Percentiles rank a stretch among this genome's conserved stretches.
Evolutionary conservation across 2,329 filamentous ascomycete species (phyloP).

Genomic region (Claviceps sorghi): DNA sequence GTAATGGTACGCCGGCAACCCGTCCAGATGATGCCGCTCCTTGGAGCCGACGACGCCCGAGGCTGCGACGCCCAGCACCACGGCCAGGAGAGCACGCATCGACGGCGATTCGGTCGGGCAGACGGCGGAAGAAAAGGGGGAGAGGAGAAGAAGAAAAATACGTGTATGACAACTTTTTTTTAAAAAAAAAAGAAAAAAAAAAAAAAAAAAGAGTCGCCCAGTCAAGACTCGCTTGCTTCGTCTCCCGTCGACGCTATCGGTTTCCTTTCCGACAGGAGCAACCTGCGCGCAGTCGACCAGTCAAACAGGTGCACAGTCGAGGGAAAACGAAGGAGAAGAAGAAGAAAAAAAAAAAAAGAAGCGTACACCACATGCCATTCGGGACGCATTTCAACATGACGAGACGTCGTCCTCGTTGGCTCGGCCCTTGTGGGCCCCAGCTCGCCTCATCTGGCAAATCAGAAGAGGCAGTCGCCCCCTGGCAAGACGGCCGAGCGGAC

Average conservation of each 20-base stretch:
- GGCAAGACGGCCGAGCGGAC: too few species aligned
- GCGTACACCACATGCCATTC: neutral
- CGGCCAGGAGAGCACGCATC: slow-evolving; percentile 2
- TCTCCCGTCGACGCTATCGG: too few species aligned
- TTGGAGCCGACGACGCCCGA: slow-evolving; percentile 18
- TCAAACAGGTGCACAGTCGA: too few species aligned
- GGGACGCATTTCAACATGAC: neutral
- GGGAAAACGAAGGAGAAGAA: neutral
- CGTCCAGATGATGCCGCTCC: slow-evolving; percentile 13
- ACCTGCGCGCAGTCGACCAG: too few species aligned
- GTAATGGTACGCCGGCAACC: slow-evolving; percentile 48
- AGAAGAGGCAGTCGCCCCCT: too few species aligned
- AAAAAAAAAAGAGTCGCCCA: neutral
- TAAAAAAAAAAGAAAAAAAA: too few species aligned
- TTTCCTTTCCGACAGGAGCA: too few species aligned
- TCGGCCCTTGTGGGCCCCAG: neutral
- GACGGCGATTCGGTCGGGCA: neutral
- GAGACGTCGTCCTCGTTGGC: neutral
- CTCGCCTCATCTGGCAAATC: neutral
- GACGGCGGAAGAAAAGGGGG: neutral
- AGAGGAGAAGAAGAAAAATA: neutral
- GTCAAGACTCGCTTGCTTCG: too few species aligned
- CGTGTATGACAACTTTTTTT: too few species aligned
- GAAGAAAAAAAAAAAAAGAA: neutral
- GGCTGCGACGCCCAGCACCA: neutral